Conservation (phyloP, 2,329 filamentous ascomycete genomes). For the Fonsecaea pedrosoi region DNA sequence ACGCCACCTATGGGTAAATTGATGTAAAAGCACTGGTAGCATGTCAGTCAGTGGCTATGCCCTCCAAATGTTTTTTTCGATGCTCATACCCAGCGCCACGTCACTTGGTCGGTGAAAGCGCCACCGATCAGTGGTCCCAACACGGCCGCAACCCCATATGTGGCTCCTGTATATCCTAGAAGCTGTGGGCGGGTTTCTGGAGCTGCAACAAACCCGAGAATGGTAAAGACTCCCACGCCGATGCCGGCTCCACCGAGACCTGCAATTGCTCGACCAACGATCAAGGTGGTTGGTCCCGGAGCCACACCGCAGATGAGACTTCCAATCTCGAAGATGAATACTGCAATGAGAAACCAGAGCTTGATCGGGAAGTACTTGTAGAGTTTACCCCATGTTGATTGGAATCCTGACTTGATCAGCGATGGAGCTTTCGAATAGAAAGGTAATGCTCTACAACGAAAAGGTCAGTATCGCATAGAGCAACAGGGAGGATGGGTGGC, state of each 20-base stretch:
- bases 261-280: constrained; percentile 50
- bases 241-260: constrained; percentile 48
- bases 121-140: constrained; percentile 44
- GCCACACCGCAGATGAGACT: constrained; percentile 51
- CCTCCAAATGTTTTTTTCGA: too few relatives aligned
- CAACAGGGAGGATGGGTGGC: too few relatives aligned
- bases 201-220: constrained; percentile 56
- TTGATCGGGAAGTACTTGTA: constrained; percentile 47
- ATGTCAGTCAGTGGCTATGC: too few relatives aligned
- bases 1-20: constrained; percentile 46
- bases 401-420: constrained; percentile 32
- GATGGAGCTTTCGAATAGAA: constrained; percentile 7
- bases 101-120: constrained; percentile 43
- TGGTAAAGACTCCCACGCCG: constrained; percentile 50
- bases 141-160: constrained; percentile 43
- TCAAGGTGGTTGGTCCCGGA: constrained; percentile 45
- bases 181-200: constrained; percentile 56
- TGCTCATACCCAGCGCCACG: constrained; percentile 42
- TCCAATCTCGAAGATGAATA: constrained; percentile 54
- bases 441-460: too few relatives aligned
- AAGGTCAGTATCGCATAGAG: too few relatives aligned
- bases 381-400: constrained; percentile 45
- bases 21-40: constrained; percentile 44
- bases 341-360: constrained; percentile 44
- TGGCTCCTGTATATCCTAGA: constrained; percentile 45